Evolutionary conservation across 75 land plant genomes (phyloP).

Genomic region (Pseudotsuga menziesii): DNA sequence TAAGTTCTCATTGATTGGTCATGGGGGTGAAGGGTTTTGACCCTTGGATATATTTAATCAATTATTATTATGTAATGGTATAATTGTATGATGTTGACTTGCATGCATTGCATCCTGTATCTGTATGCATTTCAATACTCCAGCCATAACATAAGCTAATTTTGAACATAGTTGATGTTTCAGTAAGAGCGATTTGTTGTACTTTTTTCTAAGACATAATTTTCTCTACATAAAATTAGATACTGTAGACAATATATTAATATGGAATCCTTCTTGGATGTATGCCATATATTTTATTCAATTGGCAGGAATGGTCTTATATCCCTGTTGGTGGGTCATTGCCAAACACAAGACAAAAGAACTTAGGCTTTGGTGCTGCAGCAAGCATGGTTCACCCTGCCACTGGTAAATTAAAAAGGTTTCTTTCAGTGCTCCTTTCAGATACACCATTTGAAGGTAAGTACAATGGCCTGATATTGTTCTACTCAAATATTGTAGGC

Average conservation of each 20-base stretch:
- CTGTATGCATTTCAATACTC: not conserved
- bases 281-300: not conserved
- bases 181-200: not conserved
- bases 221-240: not conserved
- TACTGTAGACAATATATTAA: not conserved
- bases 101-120: no score
- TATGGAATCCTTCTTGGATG: not conserved
- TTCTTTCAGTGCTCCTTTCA: not conserved
- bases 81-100: no score
- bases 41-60: no score
- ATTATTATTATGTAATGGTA: no score
- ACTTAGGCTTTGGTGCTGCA: conserved; percentile 98
- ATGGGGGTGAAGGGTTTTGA: no score
- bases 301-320: conserved; percentile 94
- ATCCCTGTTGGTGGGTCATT: conserved; percentile 96
- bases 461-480: not conserved
- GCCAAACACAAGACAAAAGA: conserved; percentile 85
- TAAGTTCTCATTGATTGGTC: no score
- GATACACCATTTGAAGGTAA: not conserved
- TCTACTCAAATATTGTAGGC: conserved; percentile 36
- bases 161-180: not conserved
- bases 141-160: not conserved
- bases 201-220: not conserved
- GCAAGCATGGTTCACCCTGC: conserved; percentile 99
- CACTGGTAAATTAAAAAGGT: conserved; percentile 50